phyloP scores from a whole-genome alignment of 2,329 filamentous ascomycete genomes.

The Fusarium nematophilum region DNA sequence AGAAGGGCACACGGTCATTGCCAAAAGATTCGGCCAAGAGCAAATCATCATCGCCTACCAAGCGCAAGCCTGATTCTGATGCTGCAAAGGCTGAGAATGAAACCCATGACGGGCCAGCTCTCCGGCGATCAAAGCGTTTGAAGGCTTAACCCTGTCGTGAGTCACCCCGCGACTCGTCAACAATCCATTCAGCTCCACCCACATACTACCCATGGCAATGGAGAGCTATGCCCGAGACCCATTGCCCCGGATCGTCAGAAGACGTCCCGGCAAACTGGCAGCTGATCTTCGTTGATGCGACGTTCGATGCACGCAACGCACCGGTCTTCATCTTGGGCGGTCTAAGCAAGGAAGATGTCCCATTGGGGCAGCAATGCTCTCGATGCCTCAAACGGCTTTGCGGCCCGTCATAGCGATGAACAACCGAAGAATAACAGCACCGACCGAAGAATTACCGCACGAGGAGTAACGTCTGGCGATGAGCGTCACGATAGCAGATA shows the following conservation, averaged over 20 bases:
- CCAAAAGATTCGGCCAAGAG: too few species aligned
- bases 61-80: slow-evolving; percentile 35
- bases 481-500: slow-evolving; percentile 25
- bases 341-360: slow-evolving; percentile 1
- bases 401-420: slow-evolving; percentile 39
- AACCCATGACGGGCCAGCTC: slow-evolving; percentile 21
- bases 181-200: background rate
- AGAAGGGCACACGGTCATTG: too few species aligned
- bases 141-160: slow-evolving; percentile 21
- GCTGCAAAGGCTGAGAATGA: slow-evolving; percentile 21
- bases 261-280: background rate
- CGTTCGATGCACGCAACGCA: slow-evolving; percentile 2
- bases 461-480: slow-evolving; percentile 12
- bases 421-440: slow-evolving; percentile 39
- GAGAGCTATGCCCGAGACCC: background rate
- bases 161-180: background rate
- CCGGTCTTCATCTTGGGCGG: background rate
- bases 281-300: background rate
- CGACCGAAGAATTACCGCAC: slow-evolving; percentile 41
- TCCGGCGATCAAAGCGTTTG: slow-evolving; percentile 42
- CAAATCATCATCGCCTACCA: slow-evolving; percentile 24
- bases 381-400: slow-evolving; percentile 18
- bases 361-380: slow-evolving; percentile 11
- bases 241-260: background rate
- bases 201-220: background rate